Conservation (phyloP, 2,329 filamentous ascomycete genomes). For the Ophiostoma montium region DNA sequence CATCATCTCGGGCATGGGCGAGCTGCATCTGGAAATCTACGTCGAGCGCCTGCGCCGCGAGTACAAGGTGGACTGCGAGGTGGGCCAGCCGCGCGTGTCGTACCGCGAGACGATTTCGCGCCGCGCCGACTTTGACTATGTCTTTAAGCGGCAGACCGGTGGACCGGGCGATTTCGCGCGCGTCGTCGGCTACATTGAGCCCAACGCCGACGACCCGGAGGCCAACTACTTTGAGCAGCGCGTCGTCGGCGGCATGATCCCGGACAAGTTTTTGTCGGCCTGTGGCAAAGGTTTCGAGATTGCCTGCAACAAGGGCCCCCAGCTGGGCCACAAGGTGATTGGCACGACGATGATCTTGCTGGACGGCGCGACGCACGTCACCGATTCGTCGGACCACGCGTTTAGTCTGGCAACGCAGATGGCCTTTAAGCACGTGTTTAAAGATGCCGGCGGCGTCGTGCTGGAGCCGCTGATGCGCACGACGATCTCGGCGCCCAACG, state of each 20-base stretch:
- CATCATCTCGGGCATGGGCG: constrained; percentile 97
- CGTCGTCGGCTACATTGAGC: constrained; percentile 84
- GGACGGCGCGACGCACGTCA: constrained; percentile 93
- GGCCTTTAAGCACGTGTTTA: constrained; percentile 91
- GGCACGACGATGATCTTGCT: constrained; percentile 85
- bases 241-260: constrained; percentile 78
- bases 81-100: constrained; percentile 91
- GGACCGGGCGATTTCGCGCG: constrained; percentile 92
- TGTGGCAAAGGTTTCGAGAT: constrained; percentile 89
- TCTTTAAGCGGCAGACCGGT: constrained; percentile 89
- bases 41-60: constrained; percentile 93
- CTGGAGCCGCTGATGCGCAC: constrained; percentile 98
- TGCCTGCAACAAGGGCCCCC: constrained; percentile 71
- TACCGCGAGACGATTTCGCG: constrained; percentile 88
- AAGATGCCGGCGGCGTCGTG: constrained; percentile 64
- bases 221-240: constrained; percentile 77
- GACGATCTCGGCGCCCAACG: constrained; percentile 83
- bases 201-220: constrained; percentile 48
- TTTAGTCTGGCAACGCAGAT: constrained; percentile 93
- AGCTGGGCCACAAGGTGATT: constrained; percentile 86
- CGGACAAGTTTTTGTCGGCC: constrained; percentile 88
- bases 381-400: constrained; percentile 91
- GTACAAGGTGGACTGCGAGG: constrained; percentile 90
- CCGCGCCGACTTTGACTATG: constrained; percentile 74
- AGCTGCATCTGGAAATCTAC: constrained; percentile 93